A percentile compares a stretch with the other conserved stretches of the same genome.
Evolutionary conservation across 768 basidiomycete species (phyloP).

Genomic region (Boletus subcaerulescens): DNA sequence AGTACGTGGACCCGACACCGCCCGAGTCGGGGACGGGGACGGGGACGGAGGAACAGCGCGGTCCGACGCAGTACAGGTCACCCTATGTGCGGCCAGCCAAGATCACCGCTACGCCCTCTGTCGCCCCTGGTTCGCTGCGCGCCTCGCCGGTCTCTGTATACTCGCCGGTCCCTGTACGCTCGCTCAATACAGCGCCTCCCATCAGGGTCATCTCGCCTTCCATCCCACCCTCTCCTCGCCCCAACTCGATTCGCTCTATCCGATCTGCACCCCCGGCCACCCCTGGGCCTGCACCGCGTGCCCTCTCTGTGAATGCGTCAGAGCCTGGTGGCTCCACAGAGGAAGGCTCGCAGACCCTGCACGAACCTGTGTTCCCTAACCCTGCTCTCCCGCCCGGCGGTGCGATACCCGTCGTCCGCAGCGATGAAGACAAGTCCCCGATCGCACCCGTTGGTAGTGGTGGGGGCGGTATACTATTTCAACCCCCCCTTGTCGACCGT

Average conservation of each 20-base stretch:
- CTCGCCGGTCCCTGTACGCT: background rate
- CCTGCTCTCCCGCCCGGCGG: background rate
- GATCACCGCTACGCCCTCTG: background rate
- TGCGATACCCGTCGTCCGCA: background rate
- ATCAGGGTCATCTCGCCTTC: constrained; percentile 22
- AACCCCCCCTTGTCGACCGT: background rate
- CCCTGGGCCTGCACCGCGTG: background rate
- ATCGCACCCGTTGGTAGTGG: background rate
- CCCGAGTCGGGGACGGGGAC: constrained; percentile 12
- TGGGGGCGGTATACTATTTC: background rate
- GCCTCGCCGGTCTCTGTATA: background rate
- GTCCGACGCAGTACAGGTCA: constrained; percentile 15
- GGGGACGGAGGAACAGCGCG: constrained; percentile 20
- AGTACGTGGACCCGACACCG: constrained; percentile 13
- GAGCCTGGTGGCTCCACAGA: background rate
- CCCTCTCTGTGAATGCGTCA: background rate
- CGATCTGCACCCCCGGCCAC: constrained; percentile 1
- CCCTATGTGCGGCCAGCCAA: constrained; percentile 9
- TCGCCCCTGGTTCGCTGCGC: background rate
- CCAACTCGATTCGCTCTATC: background rate
- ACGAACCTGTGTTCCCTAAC: constrained; percentile 1
- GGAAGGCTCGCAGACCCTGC: constrained; percentile 20
- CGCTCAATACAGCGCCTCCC: background rate
- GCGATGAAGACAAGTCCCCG: background rate
- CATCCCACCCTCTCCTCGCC: constrained; percentile 3